These are phyloP conservation scores for Mycena rosella DNA, from an alignment of 768 basidiomycete genomes.

Conservation along the genomic window DNA sequence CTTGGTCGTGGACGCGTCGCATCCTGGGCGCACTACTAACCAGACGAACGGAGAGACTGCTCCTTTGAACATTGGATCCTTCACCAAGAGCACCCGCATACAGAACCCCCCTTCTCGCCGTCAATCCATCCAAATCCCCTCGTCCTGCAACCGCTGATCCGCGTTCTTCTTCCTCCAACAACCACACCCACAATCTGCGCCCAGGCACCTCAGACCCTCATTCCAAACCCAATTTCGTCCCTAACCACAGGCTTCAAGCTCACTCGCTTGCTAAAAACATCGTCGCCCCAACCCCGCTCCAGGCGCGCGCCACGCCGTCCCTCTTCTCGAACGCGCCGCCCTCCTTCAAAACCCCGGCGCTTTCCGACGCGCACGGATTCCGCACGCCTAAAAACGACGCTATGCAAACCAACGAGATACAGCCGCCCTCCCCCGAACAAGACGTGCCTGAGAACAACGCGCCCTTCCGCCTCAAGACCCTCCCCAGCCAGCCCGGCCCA, in stretches of 20 bases:
- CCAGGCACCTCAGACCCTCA: constrained; percentile 29
- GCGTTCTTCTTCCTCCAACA: neutral
- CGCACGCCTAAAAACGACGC: neutral
- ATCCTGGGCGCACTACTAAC: constrained; percentile 27
- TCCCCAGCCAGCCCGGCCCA: constrained; percentile 25
- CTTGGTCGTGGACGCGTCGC: constrained; percentile 29
- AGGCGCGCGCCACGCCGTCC: constrained; percentile 15
- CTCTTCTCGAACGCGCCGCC: constrained; percentile 19
- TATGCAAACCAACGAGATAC: neutral
- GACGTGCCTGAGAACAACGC: neutral
- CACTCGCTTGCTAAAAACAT: constrained; percentile 14
- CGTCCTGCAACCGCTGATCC: constrained; percentile 24
- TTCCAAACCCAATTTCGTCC: constrained; percentile 6
- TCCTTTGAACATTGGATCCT: constrained; percentile 28
- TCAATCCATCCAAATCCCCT: constrained; percentile 24
- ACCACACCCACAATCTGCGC: neutral
- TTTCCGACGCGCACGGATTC: constrained; percentile 18
- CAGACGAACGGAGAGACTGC: constrained; percentile 5
- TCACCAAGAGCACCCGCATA: constrained; percentile 24
- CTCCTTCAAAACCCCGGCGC: constrained; percentile 28
- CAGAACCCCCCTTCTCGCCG: constrained; percentile 26
- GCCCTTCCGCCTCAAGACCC: constrained; percentile 6
- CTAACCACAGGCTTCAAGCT: constrained; percentile 28
- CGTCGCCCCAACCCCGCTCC: constrained; percentile 29
- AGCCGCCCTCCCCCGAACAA: neutral